A percentile compares a stretch with the other conserved stretches of the same genome.
These are phyloP conservation scores for Jamesozyma lodderae DNA, from an alignment of 805 yeast species.

Conservation along the genomic window DNA sequence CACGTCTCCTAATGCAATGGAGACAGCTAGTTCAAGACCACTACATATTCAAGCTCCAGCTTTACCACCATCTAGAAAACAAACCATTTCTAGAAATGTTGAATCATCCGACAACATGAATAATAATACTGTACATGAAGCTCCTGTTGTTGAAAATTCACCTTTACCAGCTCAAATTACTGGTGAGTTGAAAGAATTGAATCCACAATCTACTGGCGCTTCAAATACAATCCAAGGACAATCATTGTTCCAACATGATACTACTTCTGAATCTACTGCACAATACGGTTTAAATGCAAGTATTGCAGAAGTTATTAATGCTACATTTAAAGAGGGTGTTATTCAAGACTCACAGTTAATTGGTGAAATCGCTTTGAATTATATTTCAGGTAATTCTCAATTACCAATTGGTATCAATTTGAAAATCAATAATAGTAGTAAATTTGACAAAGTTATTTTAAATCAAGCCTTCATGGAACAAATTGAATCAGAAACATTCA, in stretches of 20 bases:
- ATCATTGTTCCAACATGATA: conserved; percentile 39
- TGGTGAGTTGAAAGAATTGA: conserved; percentile 28
- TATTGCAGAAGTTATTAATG: conserved; percentile 77
- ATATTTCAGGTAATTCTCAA: conserved; percentile 32
- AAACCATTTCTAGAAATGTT: conserved; percentile 6
- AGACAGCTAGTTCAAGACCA: conserved; percentile 10
- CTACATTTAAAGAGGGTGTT: conserved; percentile 60
- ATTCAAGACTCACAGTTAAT: conserved; percentile 51
- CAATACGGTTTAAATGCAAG: conserved; percentile 70
- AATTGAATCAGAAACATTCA: conserved; percentile 36
- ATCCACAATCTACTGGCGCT: conserved; percentile 40
- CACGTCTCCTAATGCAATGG: background rate
- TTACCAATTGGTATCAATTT: conserved; percentile 38
- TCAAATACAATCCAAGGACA: conserved; percentile 27
- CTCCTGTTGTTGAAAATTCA: conserved; percentile 4
- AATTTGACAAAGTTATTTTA: conserved; percentile 39
- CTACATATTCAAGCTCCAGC: conserved; percentile 39
- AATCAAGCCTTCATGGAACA: conserved; percentile 48
- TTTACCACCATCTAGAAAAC: conserved; percentile 50
- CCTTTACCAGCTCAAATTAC: conserved; percentile 23
- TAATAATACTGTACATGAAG: background rate
- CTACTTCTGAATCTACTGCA: conserved; percentile 24
- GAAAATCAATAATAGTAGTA: conserved; percentile 35
- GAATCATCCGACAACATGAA: background rate
- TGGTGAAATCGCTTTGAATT: conserved; percentile 84